Evolutionary conservation across 768 basidiomycete genomes (phyloP), one percentile per base, ranked within the genome.

Genomic region (Terana coerulea): DNA sequence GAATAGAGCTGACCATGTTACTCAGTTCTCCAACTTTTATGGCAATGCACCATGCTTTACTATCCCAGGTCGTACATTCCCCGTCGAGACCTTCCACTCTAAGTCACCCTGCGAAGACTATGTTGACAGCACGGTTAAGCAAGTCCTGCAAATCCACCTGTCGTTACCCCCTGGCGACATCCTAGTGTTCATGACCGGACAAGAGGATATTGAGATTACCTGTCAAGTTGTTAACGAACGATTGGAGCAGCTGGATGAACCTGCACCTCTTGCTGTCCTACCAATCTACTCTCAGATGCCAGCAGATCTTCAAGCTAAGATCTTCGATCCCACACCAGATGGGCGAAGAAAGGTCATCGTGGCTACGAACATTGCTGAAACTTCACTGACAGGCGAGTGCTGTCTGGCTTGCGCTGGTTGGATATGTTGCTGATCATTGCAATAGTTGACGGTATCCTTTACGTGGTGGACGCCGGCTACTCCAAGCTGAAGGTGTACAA

Each of bases 231-330:
- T 98, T 17, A 81, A 87, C 68, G 94, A 99, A 69, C 91, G 97
- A 25, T 73, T 98, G 33, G 77, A 79, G 1, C 94, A 98, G 61
- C 75, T 98, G n/a, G 88, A 95, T 62, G 93, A 98, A 11, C 90
- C 93, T 10, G 74, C 89, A 0, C 81, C 87, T 2, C 72, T 98
- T 22, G 86, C 94, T 1, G 84, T 98, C n/a, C 74, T 99, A 26
- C 97, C 97, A 5, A 99, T 98, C 56, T 98, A 99, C 69, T 98
- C 97, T 3, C 95, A 98, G 65, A 98, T 98, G 97, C 97, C 97
- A 9, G 97, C 97, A 5, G 97, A 98, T 72, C 72, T 99, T 31
- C 97, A 99, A 66, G 95, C 97, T 21, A 95, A 93, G 67, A 99
- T 99, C 54, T 98, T 98, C 61, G 88, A 94, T 52, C 84, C 95